Conservation (phyloP, 306 rosid genomes). For the Fragaria nilgerrensis region DNA sequence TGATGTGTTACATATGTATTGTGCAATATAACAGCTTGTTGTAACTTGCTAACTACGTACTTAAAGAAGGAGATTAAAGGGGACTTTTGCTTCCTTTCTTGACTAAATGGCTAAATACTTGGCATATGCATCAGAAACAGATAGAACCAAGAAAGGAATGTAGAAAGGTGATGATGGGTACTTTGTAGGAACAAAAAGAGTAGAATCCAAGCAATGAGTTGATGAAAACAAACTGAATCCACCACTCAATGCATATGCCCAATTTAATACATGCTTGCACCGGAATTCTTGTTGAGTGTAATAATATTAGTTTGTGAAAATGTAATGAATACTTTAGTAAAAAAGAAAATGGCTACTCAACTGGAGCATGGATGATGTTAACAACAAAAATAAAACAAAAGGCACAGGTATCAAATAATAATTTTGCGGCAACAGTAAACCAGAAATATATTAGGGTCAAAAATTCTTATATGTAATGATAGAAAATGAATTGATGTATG, state of each 20-base stretch:
- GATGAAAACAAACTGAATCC: slow-evolving; percentile 26
- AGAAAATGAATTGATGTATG: no score
- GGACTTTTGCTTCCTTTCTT: slow-evolving; percentile 13
- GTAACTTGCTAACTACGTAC: background rate
- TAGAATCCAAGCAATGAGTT: slow-evolving; percentile 57
- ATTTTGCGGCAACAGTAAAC: no score
- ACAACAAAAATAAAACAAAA: no score
- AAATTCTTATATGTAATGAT: no score
- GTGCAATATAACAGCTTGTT: background rate
- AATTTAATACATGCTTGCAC: background rate
- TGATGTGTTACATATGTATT: background rate
- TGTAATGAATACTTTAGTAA: background rate
- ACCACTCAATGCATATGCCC: slow-evolving; percentile 11
- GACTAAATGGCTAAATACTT: background rate
- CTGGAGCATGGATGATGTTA: background rate
- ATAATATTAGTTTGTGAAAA: background rate
- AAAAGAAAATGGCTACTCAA: background rate
- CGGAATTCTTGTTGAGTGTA: background rate
- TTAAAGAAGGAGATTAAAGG: background rate
- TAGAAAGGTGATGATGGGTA: slow-evolving; percentile 29
- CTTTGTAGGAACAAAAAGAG: slow-evolving; percentile 38
- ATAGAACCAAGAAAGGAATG: slow-evolving; percentile 53
- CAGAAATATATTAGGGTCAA: no score
- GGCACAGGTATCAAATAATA: no score
- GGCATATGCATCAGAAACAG: slow-evolving; percentile 22